A percentile compares a stretch with the other conserved stretches of the same genome.
phyloP scores from a whole-genome alignment of 2,329 filamentous ascomycete species.

The Pezicula radicicola region DNA sequence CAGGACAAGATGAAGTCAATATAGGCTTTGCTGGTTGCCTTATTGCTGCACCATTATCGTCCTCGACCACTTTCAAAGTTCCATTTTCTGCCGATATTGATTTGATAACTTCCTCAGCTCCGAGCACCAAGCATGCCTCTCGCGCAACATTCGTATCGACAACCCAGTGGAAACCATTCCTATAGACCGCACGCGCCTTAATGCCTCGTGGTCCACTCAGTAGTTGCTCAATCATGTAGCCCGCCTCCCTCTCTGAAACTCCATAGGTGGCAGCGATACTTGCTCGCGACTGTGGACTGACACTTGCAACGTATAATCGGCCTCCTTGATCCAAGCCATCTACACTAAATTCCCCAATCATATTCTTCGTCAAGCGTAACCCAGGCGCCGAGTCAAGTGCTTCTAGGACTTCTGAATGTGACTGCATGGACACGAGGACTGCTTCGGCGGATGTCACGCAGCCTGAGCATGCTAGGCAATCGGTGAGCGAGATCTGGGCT shows the following conservation, averaged over 20 bases:
- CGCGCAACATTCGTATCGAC: conserved; percentile 84
- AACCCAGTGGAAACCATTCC: conserved; percentile 83
- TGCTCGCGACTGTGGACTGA: conserved; percentile 87
- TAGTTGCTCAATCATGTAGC: conserved; percentile 79
- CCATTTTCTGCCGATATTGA: conserved; percentile 18
- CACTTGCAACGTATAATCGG: conserved; percentile 87
- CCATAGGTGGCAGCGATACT: conserved; percentile 83
- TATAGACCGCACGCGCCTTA: conserved; percentile 64
- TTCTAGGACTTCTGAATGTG: conserved; percentile 84
- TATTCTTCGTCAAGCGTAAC: conserved; percentile 20
- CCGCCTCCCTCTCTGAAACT: conserved; percentile 69
- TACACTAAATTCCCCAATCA: conserved; percentile 34
- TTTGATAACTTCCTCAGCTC: conserved; percentile 66
- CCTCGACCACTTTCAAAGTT: conserved; percentile 1
- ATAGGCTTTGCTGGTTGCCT: conserved; percentile 50
- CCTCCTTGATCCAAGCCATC: conserved; percentile 54
- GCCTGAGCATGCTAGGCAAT: conserved; percentile 95
- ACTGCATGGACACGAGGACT: conserved; percentile 92
- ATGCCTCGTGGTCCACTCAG: conserved; percentile 70
- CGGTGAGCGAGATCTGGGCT: conserved; percentile 91
- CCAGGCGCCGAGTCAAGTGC: conserved; percentile 69
- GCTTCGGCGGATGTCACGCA: conserved; percentile 98
- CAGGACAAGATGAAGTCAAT: conserved; percentile 87
- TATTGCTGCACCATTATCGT: conserved; percentile 6
- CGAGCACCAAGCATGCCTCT: conserved; percentile 78